Evolutionary conservation across 2,329 filamentous ascomycete species (phyloP).

Genomic region (Phyllosticta citriasiana): DNA sequence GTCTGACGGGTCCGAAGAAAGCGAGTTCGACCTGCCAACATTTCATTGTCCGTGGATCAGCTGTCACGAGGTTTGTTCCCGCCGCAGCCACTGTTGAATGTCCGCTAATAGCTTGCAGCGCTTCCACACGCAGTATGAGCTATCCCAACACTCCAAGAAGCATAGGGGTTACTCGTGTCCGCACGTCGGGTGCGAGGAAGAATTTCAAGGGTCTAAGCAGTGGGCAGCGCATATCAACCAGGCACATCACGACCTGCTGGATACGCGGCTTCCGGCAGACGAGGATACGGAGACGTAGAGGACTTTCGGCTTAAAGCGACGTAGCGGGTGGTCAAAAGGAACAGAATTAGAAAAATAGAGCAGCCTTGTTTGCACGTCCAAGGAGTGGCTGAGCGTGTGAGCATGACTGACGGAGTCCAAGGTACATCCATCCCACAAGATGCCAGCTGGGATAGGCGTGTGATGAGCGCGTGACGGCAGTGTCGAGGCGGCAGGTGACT

Average conservation of each 20-base stretch:
- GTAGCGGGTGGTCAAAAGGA: background rate
- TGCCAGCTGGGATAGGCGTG: background rate
- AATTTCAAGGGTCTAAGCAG: slow-evolving; percentile 14
- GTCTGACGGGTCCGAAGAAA: background rate
- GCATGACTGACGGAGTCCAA: background rate
- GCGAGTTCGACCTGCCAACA: background rate
- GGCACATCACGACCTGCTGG: slow-evolving; percentile 18
- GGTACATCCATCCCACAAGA: background rate
- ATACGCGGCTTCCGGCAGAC: slow-evolving; percentile 2
- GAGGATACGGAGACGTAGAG: slow-evolving; percentile 1
- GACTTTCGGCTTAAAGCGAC: background rate
- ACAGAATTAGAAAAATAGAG: background rate
- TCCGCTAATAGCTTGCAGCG: slow-evolving; percentile 12
- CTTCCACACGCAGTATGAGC: slow-evolving; percentile 13
- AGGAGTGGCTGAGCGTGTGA: background rate
- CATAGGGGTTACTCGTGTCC: slow-evolving; percentile 14
- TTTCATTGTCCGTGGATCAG: slow-evolving; percentile 19
- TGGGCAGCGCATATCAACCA: slow-evolving; percentile 17
- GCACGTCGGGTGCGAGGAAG: slow-evolving; percentile 15
- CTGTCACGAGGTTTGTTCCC: slow-evolving; percentile 15
- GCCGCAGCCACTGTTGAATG: background rate
- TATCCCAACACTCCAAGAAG: slow-evolving; percentile 11
- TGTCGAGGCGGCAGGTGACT: background rate
- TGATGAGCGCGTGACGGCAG: background rate
- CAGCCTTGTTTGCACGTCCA: background rate